A percentile compares a stretch with the other conserved stretches of the same genome.
These are phyloP conservation scores for Suillus variegatus DNA, from an alignment of 768 basidiomycete genomes.

Conservation along the genomic window DNA sequence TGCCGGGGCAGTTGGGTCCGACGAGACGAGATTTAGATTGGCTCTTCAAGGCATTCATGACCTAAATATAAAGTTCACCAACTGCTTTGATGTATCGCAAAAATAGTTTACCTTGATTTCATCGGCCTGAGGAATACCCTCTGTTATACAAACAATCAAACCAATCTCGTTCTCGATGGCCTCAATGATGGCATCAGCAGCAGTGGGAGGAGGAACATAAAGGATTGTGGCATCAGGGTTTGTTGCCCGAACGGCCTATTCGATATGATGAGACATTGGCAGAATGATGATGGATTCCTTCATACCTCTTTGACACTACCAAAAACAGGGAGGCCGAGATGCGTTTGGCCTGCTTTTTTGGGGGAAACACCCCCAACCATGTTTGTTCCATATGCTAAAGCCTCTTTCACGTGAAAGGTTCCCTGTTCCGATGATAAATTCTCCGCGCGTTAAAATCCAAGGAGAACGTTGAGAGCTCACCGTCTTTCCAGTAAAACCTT, in stretches of 20 bases:
- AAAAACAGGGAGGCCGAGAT: slow-evolving; percentile 94
- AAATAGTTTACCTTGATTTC: slow-evolving; percentile 74
- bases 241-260: slow-evolving; percentile 82
- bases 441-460: background rate
- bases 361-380: slow-evolving; percentile 98
- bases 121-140: slow-evolving; percentile 97
- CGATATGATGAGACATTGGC: slow-evolving; percentile 4
- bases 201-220: slow-evolving; percentile 96
- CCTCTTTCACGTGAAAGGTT: slow-evolving; percentile 95
- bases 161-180: slow-evolving; percentile 98
- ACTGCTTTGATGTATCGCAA: background rate
- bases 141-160: slow-evolving; percentile 97
- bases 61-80: slow-evolving; percentile 42
- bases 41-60: slow-evolving; percentile 90
- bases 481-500: slow-evolving; percentile 97
- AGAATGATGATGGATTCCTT: slow-evolving; percentile 3
- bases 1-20: slow-evolving; percentile 98
- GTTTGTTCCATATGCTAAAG: slow-evolving; percentile 91
- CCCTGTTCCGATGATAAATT: slow-evolving; percentile 50
- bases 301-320: slow-evolving; percentile 87
- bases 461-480: slow-evolving; percentile 42
- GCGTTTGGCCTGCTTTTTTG: slow-evolving; percentile 94
- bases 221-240: slow-evolving; percentile 93
- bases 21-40: slow-evolving; percentile 96
- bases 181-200: slow-evolving; percentile 97